phyloP scores from a whole-genome alignment of 225 moss, liverwort and hornwort genomes.

The Climacium dendroides region DNA sequence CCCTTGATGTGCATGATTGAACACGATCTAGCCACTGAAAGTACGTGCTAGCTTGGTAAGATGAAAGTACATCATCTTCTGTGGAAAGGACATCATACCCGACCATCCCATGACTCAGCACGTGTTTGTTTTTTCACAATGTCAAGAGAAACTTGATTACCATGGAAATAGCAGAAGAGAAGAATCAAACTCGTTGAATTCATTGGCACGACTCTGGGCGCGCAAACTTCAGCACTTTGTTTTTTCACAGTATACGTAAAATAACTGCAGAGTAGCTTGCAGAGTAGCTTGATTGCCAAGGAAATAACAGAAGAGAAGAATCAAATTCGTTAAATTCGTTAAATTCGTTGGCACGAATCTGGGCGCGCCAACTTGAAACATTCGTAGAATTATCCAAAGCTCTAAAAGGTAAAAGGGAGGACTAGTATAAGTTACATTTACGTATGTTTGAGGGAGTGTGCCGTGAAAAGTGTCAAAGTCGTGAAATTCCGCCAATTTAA shows the following conservation, averaged over 20 bases:
- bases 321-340: not conserved
- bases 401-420: not conserved
- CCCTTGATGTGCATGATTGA: not conserved
- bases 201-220: not conserved
- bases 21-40: not conserved
- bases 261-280: not conserved
- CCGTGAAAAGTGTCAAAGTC: not conserved
- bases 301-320: not conserved
- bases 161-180: not conserved
- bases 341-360: not conserved
- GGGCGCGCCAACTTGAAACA: not conserved
- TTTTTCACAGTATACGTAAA: not conserved
- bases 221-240: not conserved
- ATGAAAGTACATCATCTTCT: no score
- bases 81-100: not conserved
- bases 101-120: not conserved
- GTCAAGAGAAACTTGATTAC: not conserved
- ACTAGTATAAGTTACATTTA: not conserved
- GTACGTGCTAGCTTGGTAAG: not conserved
- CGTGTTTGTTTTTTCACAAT: not conserved
- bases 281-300: not conserved
- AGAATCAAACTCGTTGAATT: not conserved
- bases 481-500: not conserved
- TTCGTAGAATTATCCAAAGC: not conserved
- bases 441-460: not conserved